These are phyloP conservation scores for cucumber (Cucumis sativus) DNA, from an alignment of 306 rosid species.

Conservation along the genomic window DNA sequence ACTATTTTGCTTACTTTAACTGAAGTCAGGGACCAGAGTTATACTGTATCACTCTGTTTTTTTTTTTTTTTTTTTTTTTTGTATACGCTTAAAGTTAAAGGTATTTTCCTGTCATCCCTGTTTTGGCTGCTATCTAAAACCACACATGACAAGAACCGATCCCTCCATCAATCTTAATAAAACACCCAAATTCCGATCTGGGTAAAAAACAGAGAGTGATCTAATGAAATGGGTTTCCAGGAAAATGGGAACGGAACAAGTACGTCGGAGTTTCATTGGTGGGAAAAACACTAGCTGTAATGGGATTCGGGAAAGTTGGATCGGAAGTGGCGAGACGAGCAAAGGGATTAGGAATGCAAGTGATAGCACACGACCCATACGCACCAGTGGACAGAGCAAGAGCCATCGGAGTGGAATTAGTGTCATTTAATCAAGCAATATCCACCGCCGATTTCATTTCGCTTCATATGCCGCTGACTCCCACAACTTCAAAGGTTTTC, in stretches of 20 bases:
- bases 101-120: neutral
- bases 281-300: constrained; percentile 77
- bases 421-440: constrained; percentile 66
- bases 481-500: constrained; percentile 60
- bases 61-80: neutral
- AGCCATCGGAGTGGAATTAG: constrained; percentile 80
- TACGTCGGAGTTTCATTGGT: constrained; percentile 86
- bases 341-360: constrained; percentile 82
- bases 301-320: constrained; percentile 95
- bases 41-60: neutral
- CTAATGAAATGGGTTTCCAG: constrained; percentile 19
- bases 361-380: constrained; percentile 85
- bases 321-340: constrained; percentile 88
- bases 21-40: neutral
- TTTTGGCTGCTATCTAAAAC: neutral
- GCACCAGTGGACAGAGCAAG: constrained; percentile 86
- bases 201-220: neutral
- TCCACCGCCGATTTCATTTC: constrained; percentile 70
- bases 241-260: constrained; percentile 80
- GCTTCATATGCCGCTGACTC: constrained; percentile 87
- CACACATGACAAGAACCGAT: neutral
- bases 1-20: neutral
- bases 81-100: neutral
- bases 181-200: neutral
- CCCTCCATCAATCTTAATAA: neutral